These are phyloP conservation scores for Fusarium buharicum DNA, from an alignment of 2,329 filamentous ascomycete genomes.

Conservation along the genomic window DNA sequence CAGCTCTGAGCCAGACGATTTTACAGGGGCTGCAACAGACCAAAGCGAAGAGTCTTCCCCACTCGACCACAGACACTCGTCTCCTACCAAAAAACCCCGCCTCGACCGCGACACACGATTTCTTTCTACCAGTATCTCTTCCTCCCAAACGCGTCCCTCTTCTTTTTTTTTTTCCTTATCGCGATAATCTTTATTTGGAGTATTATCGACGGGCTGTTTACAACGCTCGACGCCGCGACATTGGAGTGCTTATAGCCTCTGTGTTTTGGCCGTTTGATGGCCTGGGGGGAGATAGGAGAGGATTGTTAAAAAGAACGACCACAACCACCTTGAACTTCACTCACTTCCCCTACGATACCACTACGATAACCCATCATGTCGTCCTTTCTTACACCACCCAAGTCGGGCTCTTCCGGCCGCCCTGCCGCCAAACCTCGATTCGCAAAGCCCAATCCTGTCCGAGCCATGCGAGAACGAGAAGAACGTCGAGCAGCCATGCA, in stretches of 20 bases:
- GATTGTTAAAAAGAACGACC: constrained; percentile 4
- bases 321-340: constrained; percentile 1
- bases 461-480: constrained; percentile 63
- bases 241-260: constrained; percentile 3
- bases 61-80: constrained; percentile 46
- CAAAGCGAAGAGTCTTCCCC: constrained; percentile 43
- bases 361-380: constrained; percentile 54
- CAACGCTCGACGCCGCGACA: constrained; percentile 1
- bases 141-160: constrained; percentile 21
- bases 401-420: constrained; percentile 46
- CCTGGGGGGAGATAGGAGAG: constrained; percentile 21
- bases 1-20: constrained; percentile 33
- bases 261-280: constrained; percentile 27
- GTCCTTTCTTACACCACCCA: constrained; percentile 57
- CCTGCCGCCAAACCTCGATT: constrained; percentile 54
- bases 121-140: constrained; percentile 40
- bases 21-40: constrained; percentile 5
- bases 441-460: constrained; percentile 58
- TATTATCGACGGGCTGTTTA: background rate
- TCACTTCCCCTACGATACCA: background rate
- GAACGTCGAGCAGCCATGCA: constrained; percentile 55
- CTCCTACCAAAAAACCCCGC: constrained; percentile 37
- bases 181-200: constrained; percentile 26
- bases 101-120: constrained; percentile 36
- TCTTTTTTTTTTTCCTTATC: constrained; percentile 22